These are phyloP conservation scores for Geranium rotundifolium DNA, from an alignment of 345 rosid species.

Conservation along the genomic window DNA sequence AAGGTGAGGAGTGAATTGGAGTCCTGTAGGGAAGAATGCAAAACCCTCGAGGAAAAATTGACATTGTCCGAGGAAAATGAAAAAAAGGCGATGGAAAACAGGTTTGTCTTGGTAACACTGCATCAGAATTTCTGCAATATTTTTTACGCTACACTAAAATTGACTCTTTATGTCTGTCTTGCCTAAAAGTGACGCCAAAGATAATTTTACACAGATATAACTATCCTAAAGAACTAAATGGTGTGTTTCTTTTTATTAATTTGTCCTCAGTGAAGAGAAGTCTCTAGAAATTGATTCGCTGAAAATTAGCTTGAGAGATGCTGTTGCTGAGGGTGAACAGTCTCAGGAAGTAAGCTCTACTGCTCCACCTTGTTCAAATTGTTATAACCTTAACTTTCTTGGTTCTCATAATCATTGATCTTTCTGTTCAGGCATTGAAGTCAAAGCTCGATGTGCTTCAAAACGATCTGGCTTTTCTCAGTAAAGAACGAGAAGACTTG, in stretches of 20 bases:
- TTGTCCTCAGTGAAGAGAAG: slow-evolving; percentile 37
- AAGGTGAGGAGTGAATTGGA: slow-evolving; percentile 52
- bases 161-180: background rate
- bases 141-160: background rate
- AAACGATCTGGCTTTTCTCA: slow-evolving; percentile 28
- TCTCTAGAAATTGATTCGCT: slow-evolving; percentile 46
- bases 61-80: slow-evolving; percentile 28
- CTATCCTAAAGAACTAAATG: too few species aligned
- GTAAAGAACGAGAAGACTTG: slow-evolving; percentile 36
- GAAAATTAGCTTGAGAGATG: slow-evolving; percentile 26
- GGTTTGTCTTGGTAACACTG: slow-evolving; percentile 30
- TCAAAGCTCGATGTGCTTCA: slow-evolving; percentile 22
- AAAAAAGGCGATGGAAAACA: slow-evolving; percentile 36
- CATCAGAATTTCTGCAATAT: background rate
- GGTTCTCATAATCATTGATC: background rate
- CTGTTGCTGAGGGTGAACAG: slow-evolving; percentile 24
- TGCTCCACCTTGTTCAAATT: slow-evolving; percentile 1
- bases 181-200: background rate
- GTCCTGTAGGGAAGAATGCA: slow-evolving; percentile 45
- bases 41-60: slow-evolving; percentile 34
- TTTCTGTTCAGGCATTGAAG: slow-evolving; percentile 22
- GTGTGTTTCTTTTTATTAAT: slow-evolving; percentile 1
- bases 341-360: slow-evolving; percentile 40
- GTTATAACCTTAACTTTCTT: background rate
- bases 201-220: too few species aligned